Evolutionary conservation across 2,329 filamentous ascomycete species (phyloP).

Genomic region (Microcera coccophila): DNA sequence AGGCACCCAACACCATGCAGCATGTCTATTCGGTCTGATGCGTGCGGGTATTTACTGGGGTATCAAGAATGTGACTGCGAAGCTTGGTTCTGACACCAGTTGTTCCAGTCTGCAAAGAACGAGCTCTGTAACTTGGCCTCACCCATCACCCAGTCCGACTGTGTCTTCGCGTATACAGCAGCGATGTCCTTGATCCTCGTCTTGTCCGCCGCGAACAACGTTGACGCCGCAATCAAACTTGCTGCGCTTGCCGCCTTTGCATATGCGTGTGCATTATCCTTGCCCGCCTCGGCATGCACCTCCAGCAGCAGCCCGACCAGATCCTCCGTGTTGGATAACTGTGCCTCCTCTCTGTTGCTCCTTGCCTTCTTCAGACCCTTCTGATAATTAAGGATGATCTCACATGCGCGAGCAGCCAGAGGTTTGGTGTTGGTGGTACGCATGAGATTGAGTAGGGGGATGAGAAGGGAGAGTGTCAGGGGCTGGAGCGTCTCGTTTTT

Average conservation of each 20-base stretch:
- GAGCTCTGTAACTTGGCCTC: slow-evolving; percentile 57
- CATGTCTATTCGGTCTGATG: slow-evolving; percentile 2
- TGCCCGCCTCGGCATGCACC: slow-evolving; percentile 65
- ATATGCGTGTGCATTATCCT: slow-evolving; percentile 65
- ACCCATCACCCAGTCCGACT: slow-evolving; percentile 54
- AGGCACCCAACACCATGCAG: background rate
- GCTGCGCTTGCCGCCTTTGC: slow-evolving; percentile 70
- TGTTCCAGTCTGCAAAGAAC: slow-evolving; percentile 70
- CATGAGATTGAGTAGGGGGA: slow-evolving; percentile 73
- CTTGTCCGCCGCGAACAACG: slow-evolving; percentile 54
- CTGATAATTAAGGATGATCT: slow-evolving; percentile 69
- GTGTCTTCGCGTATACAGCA: slow-evolving; percentile 60
- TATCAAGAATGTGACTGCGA: slow-evolving; percentile 29
- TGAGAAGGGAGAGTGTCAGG: slow-evolving; percentile 64
- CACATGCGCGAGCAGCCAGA: slow-evolving; percentile 67
- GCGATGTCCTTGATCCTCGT: slow-evolving; percentile 53
- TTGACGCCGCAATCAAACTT: slow-evolving; percentile 62
- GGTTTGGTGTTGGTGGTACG: slow-evolving; percentile 74
- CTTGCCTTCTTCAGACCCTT: slow-evolving; percentile 60
- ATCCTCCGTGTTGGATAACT: slow-evolving; percentile 40
- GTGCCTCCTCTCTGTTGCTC: slow-evolving; percentile 37
- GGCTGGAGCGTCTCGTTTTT: slow-evolving; percentile 69
- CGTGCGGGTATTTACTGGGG: slow-evolving; percentile 11
- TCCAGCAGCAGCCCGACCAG: slow-evolving; percentile 57
- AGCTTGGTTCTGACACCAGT: slow-evolving; percentile 61